A percentile compares a stretch with the other conserved stretches of the same genome.
phyloP scores from a whole-genome alignment of 306 rosid species.

The Acacia melanoxylon region DNA sequence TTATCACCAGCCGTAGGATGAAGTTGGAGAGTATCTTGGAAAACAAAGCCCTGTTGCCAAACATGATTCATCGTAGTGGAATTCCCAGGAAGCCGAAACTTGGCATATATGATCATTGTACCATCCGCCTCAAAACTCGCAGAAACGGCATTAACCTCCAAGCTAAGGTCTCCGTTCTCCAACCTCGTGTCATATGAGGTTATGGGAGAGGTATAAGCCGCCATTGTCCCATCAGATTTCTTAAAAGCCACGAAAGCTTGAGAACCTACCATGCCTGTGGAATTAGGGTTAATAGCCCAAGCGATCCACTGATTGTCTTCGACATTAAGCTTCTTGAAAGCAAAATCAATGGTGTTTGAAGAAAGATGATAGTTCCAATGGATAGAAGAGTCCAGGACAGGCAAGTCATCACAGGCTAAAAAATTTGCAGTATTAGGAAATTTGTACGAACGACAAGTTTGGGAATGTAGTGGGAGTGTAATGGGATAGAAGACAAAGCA shows the following conservation, averaged over 20 bases:
- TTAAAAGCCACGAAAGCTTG: conserved; percentile 33
- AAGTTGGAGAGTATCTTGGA: not conserved
- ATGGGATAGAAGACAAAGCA: no score
- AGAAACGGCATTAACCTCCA: conserved; percentile 24
- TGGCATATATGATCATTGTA: conserved; percentile 24
- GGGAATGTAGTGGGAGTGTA: not conserved
- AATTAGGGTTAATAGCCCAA: conserved; percentile 51
- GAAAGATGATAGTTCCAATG: conserved; percentile 40
- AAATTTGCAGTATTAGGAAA: conserved; percentile 16
- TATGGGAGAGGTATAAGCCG: conserved; percentile 27
- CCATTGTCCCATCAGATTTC: conserved; percentile 21
- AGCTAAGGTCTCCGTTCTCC: conserved; percentile 27
- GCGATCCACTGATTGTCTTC: conserved; percentile 36
- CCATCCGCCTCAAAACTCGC: not conserved
- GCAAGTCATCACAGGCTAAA: conserved; percentile 30
- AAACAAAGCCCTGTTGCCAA: conserved; percentile 43
- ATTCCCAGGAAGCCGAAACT: conserved; percentile 27
- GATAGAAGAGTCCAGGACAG: conserved; percentile 24
- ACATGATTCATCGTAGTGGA: conserved; percentile 10
- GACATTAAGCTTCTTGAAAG: conserved; percentile 25
- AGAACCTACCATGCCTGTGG: conserved; percentile 46
- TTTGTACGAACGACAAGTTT: not conserved
- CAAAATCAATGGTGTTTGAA: conserved; percentile 19
- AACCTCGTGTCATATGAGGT: conserved; percentile 12
- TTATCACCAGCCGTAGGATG: conserved; percentile 23